Conservation (phyloP, 2,329 filamentous ascomycete species). For the Fusarium metavorans region DNA sequence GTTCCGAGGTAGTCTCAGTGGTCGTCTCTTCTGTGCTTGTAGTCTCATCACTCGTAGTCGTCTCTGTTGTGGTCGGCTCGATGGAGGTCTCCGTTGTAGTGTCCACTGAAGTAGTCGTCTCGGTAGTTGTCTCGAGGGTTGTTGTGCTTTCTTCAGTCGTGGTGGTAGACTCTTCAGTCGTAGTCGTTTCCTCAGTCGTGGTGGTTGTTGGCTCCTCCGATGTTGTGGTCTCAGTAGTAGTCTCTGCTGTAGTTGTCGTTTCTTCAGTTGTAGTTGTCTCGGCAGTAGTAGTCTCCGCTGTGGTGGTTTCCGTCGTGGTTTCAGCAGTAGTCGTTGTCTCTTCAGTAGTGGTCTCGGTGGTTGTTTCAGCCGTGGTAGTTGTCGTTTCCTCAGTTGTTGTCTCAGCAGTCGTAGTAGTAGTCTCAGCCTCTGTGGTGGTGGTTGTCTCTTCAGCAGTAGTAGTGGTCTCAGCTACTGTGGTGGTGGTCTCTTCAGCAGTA, state of each 20-base stretch:
- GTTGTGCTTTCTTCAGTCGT: background rate
- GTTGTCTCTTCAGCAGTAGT: background rate
- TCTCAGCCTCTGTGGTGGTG: background rate
- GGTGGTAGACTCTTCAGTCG: background rate
- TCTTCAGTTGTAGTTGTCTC: background rate
- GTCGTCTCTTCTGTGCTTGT: background rate
- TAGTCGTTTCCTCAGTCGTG: background rate
- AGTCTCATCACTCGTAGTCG: background rate
- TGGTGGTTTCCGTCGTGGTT: too few species aligned
- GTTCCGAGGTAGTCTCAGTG: background rate
- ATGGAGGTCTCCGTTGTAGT: background rate
- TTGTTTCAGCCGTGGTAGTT: background rate
- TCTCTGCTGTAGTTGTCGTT: too few species aligned
- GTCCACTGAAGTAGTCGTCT: background rate
- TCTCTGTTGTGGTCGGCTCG: background rate
- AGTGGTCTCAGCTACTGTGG: background rate
- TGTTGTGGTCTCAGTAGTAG: background rate
- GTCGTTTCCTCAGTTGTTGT: background rate
- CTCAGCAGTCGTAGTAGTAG: background rate
- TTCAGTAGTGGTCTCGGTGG: background rate
- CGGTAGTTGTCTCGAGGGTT: background rate
- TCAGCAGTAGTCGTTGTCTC: background rate
- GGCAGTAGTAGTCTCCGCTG: background rate
- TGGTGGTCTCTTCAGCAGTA: background rate
- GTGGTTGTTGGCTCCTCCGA: background rate